A percentile compares a stretch with the other conserved stretches of the same genome.
Conservation (phyloP, 2,329 filamentous ascomycete species). For the Botrytis fabae region DNA sequence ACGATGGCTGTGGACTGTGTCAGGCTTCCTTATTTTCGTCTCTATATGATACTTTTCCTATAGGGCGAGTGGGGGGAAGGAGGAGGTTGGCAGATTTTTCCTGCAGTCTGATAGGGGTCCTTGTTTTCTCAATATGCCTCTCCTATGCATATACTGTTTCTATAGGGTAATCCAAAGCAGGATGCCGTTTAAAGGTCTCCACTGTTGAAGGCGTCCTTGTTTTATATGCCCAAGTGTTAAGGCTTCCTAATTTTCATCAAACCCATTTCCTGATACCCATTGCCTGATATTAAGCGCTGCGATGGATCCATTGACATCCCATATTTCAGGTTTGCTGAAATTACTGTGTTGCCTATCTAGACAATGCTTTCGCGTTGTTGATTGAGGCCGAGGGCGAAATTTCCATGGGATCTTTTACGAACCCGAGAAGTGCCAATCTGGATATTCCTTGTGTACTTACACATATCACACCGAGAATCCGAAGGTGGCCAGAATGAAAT, state of each 20-base stretch:
- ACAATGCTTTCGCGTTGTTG: neutral
- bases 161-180: neutral
- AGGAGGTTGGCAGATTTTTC: neutral
- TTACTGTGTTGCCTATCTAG: neutral
- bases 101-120: neutral
- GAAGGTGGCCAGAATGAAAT: neutral
- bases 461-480: neutral
- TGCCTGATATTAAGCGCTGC: neutral
- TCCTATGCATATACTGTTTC: neutral
- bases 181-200: neutral
- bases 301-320: neutral
- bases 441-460: neutral
- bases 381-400: neutral
- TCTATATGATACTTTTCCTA: neutral
- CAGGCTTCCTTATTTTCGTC: slow-evolving; percentile 1
- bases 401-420: neutral
- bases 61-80: neutral
- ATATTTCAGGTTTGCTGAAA: neutral
- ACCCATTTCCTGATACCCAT: neutral
- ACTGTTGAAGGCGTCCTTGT: neutral
- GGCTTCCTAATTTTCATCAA: neutral
- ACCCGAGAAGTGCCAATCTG: neutral
- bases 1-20: slow-evolving; percentile 17
- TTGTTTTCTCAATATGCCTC: neutral
- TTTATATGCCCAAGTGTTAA: neutral